Percentiles rank a stretch among this genome's conserved stretches.
These are phyloP conservation scores for Colletotrichum lindemuthianum DNA, from an alignment of 2,329 filamentous ascomycete species.

Conservation along the genomic window DNA sequence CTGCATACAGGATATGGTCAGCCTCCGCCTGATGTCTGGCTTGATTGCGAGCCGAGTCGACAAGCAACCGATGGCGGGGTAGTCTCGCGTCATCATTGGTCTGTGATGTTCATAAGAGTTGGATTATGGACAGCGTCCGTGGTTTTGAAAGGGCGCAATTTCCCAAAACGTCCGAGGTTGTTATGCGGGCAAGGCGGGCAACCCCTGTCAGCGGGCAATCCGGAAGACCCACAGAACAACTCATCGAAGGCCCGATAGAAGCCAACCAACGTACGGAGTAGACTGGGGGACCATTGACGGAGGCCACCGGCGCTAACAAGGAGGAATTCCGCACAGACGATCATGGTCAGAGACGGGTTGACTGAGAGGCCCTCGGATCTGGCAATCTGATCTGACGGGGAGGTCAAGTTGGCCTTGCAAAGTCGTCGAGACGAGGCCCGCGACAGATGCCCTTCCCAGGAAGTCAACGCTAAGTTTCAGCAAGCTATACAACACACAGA, in stretches of 20 bases:
- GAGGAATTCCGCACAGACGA: conserved; percentile 31
- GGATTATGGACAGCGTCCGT: conserved; percentile 48
- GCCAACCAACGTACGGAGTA: conserved; percentile 27
- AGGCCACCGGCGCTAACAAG: conserved; percentile 26
- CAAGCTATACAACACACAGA: conserved; percentile 20
- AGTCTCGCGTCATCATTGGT: conserved; percentile 45
- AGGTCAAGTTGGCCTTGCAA: background rate
- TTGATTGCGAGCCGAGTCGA: conserved; percentile 29
- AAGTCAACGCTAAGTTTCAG: conserved; percentile 32
- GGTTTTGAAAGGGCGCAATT: conserved; percentile 52
- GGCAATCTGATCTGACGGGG: conserved; percentile 27
- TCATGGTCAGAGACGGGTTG: conserved; percentile 12
- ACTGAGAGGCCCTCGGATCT: conserved; percentile 11
- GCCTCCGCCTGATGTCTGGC: conserved; percentile 25
- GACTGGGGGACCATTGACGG: conserved; percentile 18
- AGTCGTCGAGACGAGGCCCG: conserved; percentile 15
- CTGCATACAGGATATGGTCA: conserved; percentile 31
- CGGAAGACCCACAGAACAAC: conserved; percentile 52
- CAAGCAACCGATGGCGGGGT: conserved; percentile 36
- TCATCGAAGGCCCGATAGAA: conserved; percentile 49
- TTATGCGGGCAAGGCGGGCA: conserved; percentile 52
- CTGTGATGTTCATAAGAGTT: conserved; percentile 49
- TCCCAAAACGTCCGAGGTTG: conserved; percentile 54
- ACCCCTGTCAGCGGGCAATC: conserved; percentile 42
- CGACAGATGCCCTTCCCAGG: conserved; percentile 19